phyloP scores from a whole-genome alignment of 768 basidiomycete species.

The Tricholoma hemisulphureum region DNA sequence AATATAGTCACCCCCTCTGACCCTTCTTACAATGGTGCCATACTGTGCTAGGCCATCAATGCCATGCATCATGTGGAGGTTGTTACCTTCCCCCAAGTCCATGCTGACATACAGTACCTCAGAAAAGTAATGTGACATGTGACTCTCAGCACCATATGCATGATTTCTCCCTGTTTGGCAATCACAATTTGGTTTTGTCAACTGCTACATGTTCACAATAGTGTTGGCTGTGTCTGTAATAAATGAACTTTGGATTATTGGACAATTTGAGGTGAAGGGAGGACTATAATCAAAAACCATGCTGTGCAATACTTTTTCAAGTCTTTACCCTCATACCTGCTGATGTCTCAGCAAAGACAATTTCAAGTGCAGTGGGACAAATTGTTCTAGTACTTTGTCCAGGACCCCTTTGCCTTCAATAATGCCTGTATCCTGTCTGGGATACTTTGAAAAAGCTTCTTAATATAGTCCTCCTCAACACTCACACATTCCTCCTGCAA shows the following conservation, averaged over 20 bases:
- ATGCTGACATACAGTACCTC: background rate
- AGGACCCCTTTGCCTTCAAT: background rate
- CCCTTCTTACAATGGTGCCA: background rate
- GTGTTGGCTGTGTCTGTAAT: too few relatives aligned
- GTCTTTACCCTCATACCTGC: background rate
- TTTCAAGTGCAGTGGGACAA: background rate
- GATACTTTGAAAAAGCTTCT: background rate
- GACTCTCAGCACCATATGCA: background rate
- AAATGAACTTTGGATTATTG: too few relatives aligned
- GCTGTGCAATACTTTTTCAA: too few relatives aligned
- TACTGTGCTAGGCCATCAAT: slow-evolving; percentile 4
- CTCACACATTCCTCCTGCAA: background rate
- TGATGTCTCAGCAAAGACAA: background rate
- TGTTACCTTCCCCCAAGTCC: slow-evolving; percentile 10
- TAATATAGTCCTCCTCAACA: background rate
- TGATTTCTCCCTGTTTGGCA: background rate
- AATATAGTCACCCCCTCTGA: background rate
- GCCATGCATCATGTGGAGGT: slow-evolving; percentile 7
- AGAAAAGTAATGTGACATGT: background rate
- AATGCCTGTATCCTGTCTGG: background rate
- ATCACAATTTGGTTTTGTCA: background rate
- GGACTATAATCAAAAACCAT: too few relatives aligned
- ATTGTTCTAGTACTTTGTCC: background rate
- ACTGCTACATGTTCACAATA: background rate
- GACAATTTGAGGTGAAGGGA: too few relatives aligned